Evolutionary conservation across 352 stramenopile genomes (phyloP).

Genomic region (Pythium insidiosum): DNA sequence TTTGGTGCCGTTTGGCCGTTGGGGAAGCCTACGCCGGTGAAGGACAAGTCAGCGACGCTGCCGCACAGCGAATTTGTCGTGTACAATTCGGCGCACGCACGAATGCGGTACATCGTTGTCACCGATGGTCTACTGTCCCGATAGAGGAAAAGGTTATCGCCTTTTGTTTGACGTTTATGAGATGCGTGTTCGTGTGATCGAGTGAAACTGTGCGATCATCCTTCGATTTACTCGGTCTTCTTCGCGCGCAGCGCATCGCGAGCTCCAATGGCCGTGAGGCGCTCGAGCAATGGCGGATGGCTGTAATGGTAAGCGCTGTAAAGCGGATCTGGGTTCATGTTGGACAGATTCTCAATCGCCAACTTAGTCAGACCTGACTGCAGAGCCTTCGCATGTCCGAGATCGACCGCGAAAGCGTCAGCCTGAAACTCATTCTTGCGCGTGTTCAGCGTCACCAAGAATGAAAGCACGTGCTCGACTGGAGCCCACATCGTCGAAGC

Average conservation of each 20-base stretch:
- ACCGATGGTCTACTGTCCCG: slow-evolving; percentile 5
- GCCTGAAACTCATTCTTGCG: slow-evolving; percentile 82
- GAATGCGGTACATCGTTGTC: slow-evolving; percentile 76
- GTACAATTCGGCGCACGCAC: slow-evolving; percentile 70
- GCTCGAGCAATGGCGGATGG: slow-evolving; percentile 95
- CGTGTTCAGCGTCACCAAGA: slow-evolving; percentile 72
- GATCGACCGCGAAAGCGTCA: slow-evolving; percentile 91
- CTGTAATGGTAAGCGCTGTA: slow-evolving; percentile 97
- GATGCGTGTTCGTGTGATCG: no score
- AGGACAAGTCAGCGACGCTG: slow-evolving; percentile 37
- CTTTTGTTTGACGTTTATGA: no score
- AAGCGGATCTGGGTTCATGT: slow-evolving; percentile 93
- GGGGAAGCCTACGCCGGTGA: slow-evolving; percentile 41
- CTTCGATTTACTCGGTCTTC: slow-evolving; percentile 1
- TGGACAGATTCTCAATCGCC: slow-evolving; percentile 94
- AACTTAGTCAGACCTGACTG: slow-evolving; percentile 96
- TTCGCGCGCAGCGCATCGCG: slow-evolving; percentile 42
- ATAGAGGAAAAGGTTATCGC: no score
- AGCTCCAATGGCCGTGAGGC: slow-evolving; percentile 88
- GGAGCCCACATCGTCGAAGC: slow-evolving; percentile 75
- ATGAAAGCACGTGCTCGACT: slow-evolving; percentile 68
- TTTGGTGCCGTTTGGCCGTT: slow-evolving; percentile 60
- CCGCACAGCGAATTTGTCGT: slow-evolving; percentile 84
- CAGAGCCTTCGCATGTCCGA: slow-evolving; percentile 87
- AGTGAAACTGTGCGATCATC: not conserved